These are phyloP conservation scores for Fusarium anguioides DNA, from an alignment of 2,329 filamentous ascomycete species.

Conservation along the genomic window DNA sequence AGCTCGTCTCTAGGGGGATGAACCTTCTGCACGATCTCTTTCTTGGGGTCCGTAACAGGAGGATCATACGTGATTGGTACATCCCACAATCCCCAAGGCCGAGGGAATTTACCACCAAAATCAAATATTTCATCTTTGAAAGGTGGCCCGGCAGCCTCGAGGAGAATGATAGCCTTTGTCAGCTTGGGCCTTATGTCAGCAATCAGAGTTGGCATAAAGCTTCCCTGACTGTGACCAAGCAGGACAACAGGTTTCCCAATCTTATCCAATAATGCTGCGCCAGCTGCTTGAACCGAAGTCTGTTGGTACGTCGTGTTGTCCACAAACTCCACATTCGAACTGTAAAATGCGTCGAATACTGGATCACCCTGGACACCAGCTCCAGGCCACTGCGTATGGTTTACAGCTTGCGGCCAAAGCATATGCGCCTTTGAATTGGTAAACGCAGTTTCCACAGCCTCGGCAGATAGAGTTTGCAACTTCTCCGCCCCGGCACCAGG, in stretches of 20 bases:
- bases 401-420: conserved; percentile 38
- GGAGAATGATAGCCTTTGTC: conserved; percentile 54
- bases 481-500: conserved; percentile 14
- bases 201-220: conserved; percentile 50
- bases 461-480: conserved; percentile 28
- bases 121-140: conserved; percentile 57
- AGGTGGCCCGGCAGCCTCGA: conserved; percentile 61
- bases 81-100: conserved; percentile 60
- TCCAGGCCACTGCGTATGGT: conserved; percentile 42
- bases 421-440: conserved; percentile 31
- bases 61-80: conserved; percentile 62
- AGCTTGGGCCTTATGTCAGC: conserved; percentile 51
- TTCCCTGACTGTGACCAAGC: conserved; percentile 60
- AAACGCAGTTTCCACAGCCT: conserved; percentile 36
- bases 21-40: conserved; percentile 26
- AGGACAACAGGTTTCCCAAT: conserved; percentile 56
- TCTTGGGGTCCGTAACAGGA: conserved; percentile 38
- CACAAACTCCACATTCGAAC: conserved; percentile 40
- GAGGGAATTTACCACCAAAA: conserved; percentile 49
- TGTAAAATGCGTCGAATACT: conserved; percentile 40
- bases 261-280: conserved; percentile 56
- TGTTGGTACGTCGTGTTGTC: conserved; percentile 38
- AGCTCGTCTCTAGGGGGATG: neutral
- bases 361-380: conserved; percentile 27
- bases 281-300: conserved; percentile 36